phyloP scores from a whole-genome alignment of 2,329 filamentous ascomycete species.

The Nothophaeocryptopus gaeumannii region DNA sequence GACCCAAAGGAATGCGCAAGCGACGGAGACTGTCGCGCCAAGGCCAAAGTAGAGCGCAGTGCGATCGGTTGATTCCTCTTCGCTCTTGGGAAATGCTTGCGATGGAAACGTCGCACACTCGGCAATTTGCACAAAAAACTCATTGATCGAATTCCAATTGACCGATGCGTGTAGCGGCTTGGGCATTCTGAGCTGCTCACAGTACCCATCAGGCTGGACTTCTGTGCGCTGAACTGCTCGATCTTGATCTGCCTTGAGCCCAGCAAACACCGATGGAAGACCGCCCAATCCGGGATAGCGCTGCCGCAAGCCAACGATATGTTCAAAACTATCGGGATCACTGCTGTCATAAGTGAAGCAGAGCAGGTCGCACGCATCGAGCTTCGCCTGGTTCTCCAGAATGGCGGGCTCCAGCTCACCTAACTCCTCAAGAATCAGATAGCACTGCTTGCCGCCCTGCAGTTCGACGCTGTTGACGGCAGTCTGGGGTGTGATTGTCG shows the following conservation, averaged over 20 bases:
- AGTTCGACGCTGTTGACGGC: constrained; percentile 96
- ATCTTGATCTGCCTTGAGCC: constrained; percentile 91
- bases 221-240: constrained; percentile 95
- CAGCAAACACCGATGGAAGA: constrained; percentile 88
- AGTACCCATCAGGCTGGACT: constrained; percentile 88
- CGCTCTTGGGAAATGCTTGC: constrained; percentile 81
- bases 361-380: constrained; percentile 89
- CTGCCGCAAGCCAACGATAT: constrained; percentile 77
- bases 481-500: constrained; percentile 89
- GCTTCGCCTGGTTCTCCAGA: constrained; percentile 82
- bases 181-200: constrained; percentile 78
- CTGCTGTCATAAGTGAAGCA: constrained; percentile 97
- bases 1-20: constrained; percentile 57
- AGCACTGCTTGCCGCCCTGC: constrained; percentile 93
- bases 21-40: constrained; percentile 64
- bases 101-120: constrained; percentile 89
- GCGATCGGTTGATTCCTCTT: constrained; percentile 78
- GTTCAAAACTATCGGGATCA: constrained; percentile 90
- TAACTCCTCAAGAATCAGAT: constrained; percentile 91
- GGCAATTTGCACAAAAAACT: constrained; percentile 86
- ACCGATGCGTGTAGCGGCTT: constrained; percentile 92
- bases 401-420: constrained; percentile 94
- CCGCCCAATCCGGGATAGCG: constrained; percentile 81
- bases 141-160: constrained; percentile 88
- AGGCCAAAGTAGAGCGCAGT: constrained; percentile 83